Percentiles rank a stretch among this genome's conserved stretches.
phyloP scores from a whole-genome alignment of 352 stramenopile genomes.

The Chloridella minuta region DNA sequence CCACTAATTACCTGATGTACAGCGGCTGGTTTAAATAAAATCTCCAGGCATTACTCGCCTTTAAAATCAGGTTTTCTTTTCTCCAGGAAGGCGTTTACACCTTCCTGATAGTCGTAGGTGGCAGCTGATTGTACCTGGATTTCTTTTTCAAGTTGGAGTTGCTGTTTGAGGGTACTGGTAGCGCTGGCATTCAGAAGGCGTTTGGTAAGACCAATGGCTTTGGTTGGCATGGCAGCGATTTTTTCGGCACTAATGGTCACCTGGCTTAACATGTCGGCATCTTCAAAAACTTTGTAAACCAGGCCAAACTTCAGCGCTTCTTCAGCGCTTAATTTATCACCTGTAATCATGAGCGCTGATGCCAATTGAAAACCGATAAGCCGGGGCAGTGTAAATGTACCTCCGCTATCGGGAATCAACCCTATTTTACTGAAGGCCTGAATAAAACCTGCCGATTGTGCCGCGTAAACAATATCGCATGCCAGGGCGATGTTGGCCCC shows the following conservation, averaged over 20 bases:
- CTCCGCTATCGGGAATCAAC: not conserved
- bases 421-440: not conserved
- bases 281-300: not conserved
- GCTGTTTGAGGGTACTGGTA: not conserved
- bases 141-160: not conserved
- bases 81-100: not conserved
- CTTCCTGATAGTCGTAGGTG: not conserved
- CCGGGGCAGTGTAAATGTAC: not conserved
- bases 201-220: not conserved
- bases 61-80: not conserved
- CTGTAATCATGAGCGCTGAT: not conserved
- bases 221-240: not conserved
- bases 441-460: not conserved
- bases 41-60: too few relatives aligned
- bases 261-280: not conserved
- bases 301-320: not conserved
- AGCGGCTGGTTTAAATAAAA: not conserved
- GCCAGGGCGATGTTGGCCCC: not conserved
- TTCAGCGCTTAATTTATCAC: not conserved
- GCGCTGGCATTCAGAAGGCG: not conserved
- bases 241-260: not conserved
- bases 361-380: not conserved
- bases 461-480: not conserved
- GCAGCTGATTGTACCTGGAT: not conserved
- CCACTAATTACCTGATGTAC: not conserved